phyloP scores from a whole-genome alignment of 139 green algal genomes.

The Micromonas commoda region DNA sequence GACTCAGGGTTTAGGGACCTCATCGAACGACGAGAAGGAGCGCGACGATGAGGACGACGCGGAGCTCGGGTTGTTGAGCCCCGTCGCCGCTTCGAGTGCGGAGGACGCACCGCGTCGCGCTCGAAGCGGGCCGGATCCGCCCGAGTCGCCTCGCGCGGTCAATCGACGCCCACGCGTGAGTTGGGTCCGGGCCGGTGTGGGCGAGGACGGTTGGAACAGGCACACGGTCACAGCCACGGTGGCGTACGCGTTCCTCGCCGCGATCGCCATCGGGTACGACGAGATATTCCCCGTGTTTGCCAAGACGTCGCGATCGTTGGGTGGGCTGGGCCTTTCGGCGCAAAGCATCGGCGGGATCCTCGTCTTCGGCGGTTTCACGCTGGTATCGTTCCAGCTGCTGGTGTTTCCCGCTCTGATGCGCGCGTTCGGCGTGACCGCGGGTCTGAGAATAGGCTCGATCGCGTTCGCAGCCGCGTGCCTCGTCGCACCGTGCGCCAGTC shows the following conservation, averaged over 20 bases:
- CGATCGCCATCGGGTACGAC: constrained; percentile 23
- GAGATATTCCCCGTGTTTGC: constrained; percentile 1
- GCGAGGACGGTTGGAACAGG: background rate
- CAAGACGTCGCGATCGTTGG: background rate
- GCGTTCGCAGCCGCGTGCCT: background rate
- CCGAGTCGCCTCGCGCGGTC: too few species aligned
- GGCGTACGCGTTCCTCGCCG: constrained; percentile 1
- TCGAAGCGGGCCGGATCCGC: too few species aligned
- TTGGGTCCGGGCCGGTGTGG: too few species aligned
- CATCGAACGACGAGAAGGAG: background rate
- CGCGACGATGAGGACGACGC: background rate
- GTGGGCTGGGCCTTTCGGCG: background rate
- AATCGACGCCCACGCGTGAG: too few species aligned
- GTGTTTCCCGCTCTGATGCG: background rate
- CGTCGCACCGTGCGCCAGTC: background rate
- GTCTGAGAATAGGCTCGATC: background rate
- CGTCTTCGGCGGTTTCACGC: constrained; percentile 6
- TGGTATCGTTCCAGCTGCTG: constrained; percentile 1
- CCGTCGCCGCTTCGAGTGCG: too few species aligned
- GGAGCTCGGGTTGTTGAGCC: too few species aligned
- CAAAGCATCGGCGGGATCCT: background rate
- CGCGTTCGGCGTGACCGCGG: background rate
- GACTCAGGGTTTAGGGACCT: too few species aligned
- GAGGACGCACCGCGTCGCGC: too few species aligned
- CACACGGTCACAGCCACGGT: background rate